phyloP scores from a whole-genome alignment of 371 early-diverging fungal species.

The Actinomortierella ambigua region DNA sequence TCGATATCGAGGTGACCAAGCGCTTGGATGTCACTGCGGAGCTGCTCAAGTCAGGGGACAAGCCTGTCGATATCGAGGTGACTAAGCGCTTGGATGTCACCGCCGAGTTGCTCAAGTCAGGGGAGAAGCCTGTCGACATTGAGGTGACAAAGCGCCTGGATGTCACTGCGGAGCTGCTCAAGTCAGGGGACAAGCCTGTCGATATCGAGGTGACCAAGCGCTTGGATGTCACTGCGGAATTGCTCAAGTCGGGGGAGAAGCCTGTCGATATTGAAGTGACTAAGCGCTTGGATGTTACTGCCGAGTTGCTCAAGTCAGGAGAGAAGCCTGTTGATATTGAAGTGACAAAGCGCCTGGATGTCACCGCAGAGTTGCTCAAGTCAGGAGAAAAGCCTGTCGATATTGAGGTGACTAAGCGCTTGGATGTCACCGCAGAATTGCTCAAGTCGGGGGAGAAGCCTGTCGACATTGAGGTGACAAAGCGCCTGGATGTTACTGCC shows the following conservation, averaged over 20 bases:
- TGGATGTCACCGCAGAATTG: too few species aligned
- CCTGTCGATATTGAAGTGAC: conserved; percentile 2
- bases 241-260: not conserved
- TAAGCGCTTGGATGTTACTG: not conserved
- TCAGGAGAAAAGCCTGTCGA: not conserved
- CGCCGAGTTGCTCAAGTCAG: not conserved
- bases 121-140: conserved; percentile 2
- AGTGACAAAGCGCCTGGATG: not conserved
- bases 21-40: conserved; percentile 1
- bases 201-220: not conserved
- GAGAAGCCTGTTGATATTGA: conserved; percentile 1
- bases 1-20: not conserved
- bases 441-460: not conserved
- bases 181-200: conserved; percentile 2
- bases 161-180: not conserved
- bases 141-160: not conserved
- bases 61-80: conserved; percentile 3
- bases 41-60: not conserved
- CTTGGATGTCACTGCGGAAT: not conserved
- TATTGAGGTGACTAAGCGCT: too few species aligned
- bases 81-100: not conserved
- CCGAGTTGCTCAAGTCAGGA: too few species aligned
- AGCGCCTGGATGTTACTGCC: not conserved
- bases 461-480: too few species aligned
- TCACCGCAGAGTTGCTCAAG: not conserved